Evolutionary conservation across 345 rosid species (phyloP), one percentile per base, ranked within the genome.

Genomic region (Gossypium ekmanianum): DNA sequence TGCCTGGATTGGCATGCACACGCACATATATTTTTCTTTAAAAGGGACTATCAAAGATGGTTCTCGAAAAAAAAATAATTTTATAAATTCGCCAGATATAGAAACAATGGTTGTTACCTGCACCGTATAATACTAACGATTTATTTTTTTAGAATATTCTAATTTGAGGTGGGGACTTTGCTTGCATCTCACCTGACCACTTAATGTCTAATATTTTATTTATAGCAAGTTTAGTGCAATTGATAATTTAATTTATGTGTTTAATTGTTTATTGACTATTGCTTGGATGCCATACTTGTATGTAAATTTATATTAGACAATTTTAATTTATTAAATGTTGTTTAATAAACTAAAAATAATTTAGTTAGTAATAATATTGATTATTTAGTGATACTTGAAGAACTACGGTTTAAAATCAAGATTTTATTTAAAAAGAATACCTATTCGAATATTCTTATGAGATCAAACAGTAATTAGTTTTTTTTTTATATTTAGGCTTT

Each of bases 391-490:
- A 27, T 27, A 27, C 3, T 27, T 27, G 4, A 27, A 27, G 0
- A 27, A 3, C 2, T 27, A 27, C 0, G 0, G 29, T 27, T 3
- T 3, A 3, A 27, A 0, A 2, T 27, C 4, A 27, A 27, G 0
- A 27, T 3, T 27, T 27, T 27, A 0, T 2, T 27, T 0, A 0
- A 27, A 26, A 0, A 27, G 3, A 0, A 27, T 2, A 27, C 2
- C 0, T 3, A 27, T 27, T 27, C 3, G 29, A 27, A 0, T 27
- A 27, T 27, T 27, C 4, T 27, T 27, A 0, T 27, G 3, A 27
- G 3, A 27, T 27, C 0, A 27, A 27, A 27, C 0, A 27, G 0
- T 0, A 2, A 27, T 27, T 27, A 27, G 2, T 27, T 27, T 27
- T 27, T 27, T 24, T 24, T 20, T 20, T 20, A 26, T 26, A 26